These are phyloP conservation scores for Fusarium humuli DNA, from an alignment of 2,329 filamentous ascomycete genomes.

Conservation along the genomic window DNA sequence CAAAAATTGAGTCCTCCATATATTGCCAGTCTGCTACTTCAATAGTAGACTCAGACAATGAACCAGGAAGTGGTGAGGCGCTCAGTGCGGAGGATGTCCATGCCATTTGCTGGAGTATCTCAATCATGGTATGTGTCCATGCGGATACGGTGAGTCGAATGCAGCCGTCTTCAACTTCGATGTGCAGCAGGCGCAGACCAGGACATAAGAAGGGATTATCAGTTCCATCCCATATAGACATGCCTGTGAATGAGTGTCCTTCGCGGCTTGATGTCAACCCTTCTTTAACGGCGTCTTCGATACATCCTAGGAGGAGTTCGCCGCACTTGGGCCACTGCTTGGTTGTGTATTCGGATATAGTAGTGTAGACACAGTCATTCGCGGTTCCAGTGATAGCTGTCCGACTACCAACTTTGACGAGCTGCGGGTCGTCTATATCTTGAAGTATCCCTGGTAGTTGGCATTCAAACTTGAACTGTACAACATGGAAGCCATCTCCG, in stretches of 20 bases:
- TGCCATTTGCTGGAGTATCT: slow-evolving; percentile 54
- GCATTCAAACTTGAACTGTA: slow-evolving; percentile 54
- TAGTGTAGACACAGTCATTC: slow-evolving; percentile 49
- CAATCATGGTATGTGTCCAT: slow-evolving; percentile 52
- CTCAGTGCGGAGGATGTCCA: slow-evolving; percentile 53
- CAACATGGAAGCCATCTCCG: slow-evolving; percentile 50
- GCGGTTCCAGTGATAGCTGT: slow-evolving; percentile 53
- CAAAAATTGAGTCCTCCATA: slow-evolving; percentile 50
- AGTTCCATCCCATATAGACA: slow-evolving; percentile 53
- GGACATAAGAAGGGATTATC: slow-evolving; percentile 45
- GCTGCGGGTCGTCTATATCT: slow-evolving; percentile 46
- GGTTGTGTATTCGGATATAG: slow-evolving; percentile 50
- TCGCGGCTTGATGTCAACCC: slow-evolving; percentile 44
- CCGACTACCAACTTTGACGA: slow-evolving; percentile 47
- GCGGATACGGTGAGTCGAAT: slow-evolving; percentile 51
- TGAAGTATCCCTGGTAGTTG: slow-evolving; percentile 48
- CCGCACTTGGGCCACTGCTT: slow-evolving; percentile 52
- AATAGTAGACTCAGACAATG: slow-evolving; percentile 48
- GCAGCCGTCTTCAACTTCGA: slow-evolving; percentile 51
- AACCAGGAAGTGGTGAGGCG: slow-evolving; percentile 50
- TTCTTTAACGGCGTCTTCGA: slow-evolving; percentile 49
- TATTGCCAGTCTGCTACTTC: slow-evolving; percentile 51
- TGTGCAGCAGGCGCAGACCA: slow-evolving; percentile 50
- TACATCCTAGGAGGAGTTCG: slow-evolving; percentile 46
- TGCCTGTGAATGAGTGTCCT: slow-evolving; percentile 47